Evolutionary conservation across 2,329 filamentous ascomycete species (phyloP).

Genomic region (Westerdykella ornata): DNA sequence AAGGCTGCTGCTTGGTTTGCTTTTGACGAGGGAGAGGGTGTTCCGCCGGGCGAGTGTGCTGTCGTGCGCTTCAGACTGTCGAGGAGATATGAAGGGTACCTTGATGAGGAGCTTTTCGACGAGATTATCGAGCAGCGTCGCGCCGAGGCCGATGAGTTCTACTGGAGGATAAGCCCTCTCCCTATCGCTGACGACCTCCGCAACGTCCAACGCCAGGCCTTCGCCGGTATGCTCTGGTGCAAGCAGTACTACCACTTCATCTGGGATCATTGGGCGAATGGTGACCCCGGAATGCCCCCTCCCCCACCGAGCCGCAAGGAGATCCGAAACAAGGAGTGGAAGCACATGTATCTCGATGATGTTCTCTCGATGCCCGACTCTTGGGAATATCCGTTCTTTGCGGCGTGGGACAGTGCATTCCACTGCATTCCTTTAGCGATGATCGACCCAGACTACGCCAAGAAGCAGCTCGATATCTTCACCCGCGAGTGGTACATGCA

Average conservation of each 20-base stretch:
- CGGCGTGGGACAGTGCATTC: slow-evolving; percentile 94
- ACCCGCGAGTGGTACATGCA: slow-evolving; percentile 99
- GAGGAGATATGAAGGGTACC: slow-evolving; percentile 64
- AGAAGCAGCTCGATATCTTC: slow-evolving; percentile 94
- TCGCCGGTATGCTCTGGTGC: slow-evolving; percentile 97
- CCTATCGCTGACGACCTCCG: slow-evolving; percentile 90
- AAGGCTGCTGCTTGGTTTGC: slow-evolving; percentile 88
- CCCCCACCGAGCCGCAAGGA: slow-evolving; percentile 73
- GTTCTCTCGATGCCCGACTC: slow-evolving; percentile 97
- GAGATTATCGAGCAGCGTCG: slow-evolving; percentile 79
- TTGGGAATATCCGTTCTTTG: slow-evolving; percentile 98
- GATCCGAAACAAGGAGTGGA: slow-evolving; percentile 85
- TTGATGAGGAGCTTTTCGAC: slow-evolving; percentile 91
- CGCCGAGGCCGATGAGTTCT: slow-evolving; percentile 94
- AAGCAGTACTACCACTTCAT: slow-evolving; percentile 97
- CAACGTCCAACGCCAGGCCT: slow-evolving; percentile 90
- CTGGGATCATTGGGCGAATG: slow-evolving; percentile 97
- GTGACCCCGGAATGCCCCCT: slow-evolving; percentile 80
- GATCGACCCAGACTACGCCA: slow-evolving; percentile 96
- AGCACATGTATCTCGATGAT: slow-evolving; percentile 89
- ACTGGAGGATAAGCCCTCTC: slow-evolving; percentile 83
- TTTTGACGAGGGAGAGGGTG: slow-evolving; percentile 83
- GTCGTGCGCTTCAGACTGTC: slow-evolving; percentile 90
- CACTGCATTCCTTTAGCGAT: slow-evolving; percentile 94
- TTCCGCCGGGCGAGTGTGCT: slow-evolving; percentile 84